Base-by-base conservation (phyloP, 2,329 filamentous ascomycete genomes). In the Fusarium citri region DNA sequence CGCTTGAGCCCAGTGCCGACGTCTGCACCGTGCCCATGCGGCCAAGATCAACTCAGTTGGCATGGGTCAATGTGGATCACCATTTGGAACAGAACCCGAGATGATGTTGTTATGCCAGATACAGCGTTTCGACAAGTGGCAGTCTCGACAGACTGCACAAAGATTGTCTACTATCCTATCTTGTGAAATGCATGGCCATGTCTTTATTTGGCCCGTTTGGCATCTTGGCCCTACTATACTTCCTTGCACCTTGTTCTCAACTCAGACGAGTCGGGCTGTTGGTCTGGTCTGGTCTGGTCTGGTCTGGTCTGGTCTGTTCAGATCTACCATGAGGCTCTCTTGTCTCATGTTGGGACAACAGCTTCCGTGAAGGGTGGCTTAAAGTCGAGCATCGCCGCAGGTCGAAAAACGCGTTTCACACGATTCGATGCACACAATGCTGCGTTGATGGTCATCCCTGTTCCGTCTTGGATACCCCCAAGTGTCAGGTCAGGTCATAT, bases 401-500 rank as follows among this genome's bases (percentile, higher is more conserved):
- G 48, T 53, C 43, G 46, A 59, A 30, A 55, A 53, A 34, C 43
- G 26, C 10, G 60, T 66, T 71, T 66, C 66, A 58, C 43, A 46
- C 20, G 31, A 47, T 59, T 47, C 46, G 45, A 66, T 47, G 49
- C 55, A 53, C 37, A 42, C 30, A 34, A 41, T 43, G 49, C 28
- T 51, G 26, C 55, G 54, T 37, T 60, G 26, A 37, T 64, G 40
- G 31, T 50, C 16, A 48, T 55, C 51, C 57, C 47, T 51, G 42
- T 46, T 34, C 64, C 47, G 28, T 55, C 50, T 59, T 40, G 37
- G 43, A 64, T 59, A 47, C 60, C 72, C 59, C 64, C 64, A 75
- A 68, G 55, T 70, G 59, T 72, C 71, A 74, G 66, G 72, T 71
- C 73, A 75, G 69, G 72, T 74, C 73, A 75, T 75, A 68, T 72